These are phyloP conservation scores for Coemansia guatemalensis DNA, from an alignment of 192 early-diverging fungal species.

Conservation along the genomic window DNA sequence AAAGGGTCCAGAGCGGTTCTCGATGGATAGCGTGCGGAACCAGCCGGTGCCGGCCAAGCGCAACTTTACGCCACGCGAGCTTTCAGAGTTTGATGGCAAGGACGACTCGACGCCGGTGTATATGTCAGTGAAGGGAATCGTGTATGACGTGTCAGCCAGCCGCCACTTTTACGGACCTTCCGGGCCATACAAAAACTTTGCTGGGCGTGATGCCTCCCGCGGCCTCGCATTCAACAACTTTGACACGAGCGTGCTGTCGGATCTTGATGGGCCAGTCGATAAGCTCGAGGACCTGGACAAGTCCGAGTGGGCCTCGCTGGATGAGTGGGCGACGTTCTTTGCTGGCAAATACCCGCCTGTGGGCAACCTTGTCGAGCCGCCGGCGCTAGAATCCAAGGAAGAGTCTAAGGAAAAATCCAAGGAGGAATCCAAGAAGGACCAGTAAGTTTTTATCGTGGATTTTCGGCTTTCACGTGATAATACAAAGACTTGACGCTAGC, in stretches of 20 bases:
- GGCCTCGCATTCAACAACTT: slow-evolving; percentile 89
- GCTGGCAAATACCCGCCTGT: slow-evolving; percentile 74
- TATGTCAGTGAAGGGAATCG: slow-evolving; percentile 79
- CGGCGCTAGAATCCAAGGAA: background rate
- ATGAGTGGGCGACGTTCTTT: slow-evolving; percentile 83
- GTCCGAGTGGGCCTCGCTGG: slow-evolving; percentile 71
- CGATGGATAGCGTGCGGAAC: slow-evolving; percentile 30
- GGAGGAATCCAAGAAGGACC: slow-evolving; percentile 13
- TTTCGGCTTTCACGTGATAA: too few species aligned
- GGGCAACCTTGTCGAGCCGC: slow-evolving; percentile 61
- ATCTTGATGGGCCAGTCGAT: slow-evolving; percentile 75
- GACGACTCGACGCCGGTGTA: slow-evolving; percentile 62
- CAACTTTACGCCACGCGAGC: slow-evolving; percentile 77
- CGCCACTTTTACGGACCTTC: slow-evolving; percentile 86
- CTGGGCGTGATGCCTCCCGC: slow-evolving; percentile 93
- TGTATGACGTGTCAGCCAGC: slow-evolving; percentile 87
- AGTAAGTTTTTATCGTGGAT: too few species aligned
- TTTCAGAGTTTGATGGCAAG: slow-evolving; percentile 71
- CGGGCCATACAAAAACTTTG: slow-evolving; percentile 95
- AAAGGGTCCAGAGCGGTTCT: slow-evolving; percentile 21
- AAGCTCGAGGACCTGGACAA: slow-evolving; percentile 70
- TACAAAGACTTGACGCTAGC: too few species aligned
- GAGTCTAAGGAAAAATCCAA: slow-evolving; percentile 1
- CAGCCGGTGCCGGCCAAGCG: slow-evolving; percentile 32
- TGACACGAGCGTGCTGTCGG: slow-evolving; percentile 68